These are phyloP conservation scores for Inga leiocalycina DNA, from an alignment of 306 rosid species.

Conservation along the genomic window DNA sequence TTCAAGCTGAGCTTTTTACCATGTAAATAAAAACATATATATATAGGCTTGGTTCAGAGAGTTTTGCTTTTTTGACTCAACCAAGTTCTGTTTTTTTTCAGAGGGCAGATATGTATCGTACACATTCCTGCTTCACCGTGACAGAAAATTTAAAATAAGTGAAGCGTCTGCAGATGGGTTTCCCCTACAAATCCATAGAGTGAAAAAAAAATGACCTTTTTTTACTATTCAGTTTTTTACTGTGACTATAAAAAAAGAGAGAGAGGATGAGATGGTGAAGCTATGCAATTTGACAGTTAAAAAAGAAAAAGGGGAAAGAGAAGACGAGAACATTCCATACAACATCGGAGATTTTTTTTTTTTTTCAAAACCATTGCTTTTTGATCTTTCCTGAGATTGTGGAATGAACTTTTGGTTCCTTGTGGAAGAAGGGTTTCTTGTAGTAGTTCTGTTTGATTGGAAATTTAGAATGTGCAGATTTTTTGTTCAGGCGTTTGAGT, in stretches of 20 bases:
- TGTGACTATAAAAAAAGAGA: not conserved
- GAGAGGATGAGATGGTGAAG: not conserved
- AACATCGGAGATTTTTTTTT: not conserved
- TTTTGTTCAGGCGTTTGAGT: constrained; percentile 18
- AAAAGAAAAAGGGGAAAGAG: not conserved
- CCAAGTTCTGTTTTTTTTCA: constrained; percentile 39
- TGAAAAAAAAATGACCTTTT: not conserved
- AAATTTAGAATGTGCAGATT: constrained; percentile 37
- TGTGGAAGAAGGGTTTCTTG: constrained; percentile 19
- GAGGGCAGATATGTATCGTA: constrained; percentile 46
- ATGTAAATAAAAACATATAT: not conserved
- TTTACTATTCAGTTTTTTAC: not conserved
- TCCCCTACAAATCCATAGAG: constrained; percentile 17
- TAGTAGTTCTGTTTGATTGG: constrained; percentile 8
- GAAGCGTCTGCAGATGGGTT: constrained; percentile 62
- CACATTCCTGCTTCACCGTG: constrained; percentile 55
- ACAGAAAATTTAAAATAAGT: constrained; percentile 39
- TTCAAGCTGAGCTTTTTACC: constrained; percentile 23
- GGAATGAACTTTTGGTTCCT: not conserved
- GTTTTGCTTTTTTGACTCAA: constrained; percentile 45
- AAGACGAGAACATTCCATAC: constrained; percentile 12
- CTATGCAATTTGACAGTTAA: not conserved
- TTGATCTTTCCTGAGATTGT: not conserved
- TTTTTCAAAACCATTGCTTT: not conserved
- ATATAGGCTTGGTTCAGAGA: not conserved